These are phyloP conservation scores for Ensete glaucum DNA, from an alignment of 176 grass and related monocot species.

Conservation along the genomic window DNA sequence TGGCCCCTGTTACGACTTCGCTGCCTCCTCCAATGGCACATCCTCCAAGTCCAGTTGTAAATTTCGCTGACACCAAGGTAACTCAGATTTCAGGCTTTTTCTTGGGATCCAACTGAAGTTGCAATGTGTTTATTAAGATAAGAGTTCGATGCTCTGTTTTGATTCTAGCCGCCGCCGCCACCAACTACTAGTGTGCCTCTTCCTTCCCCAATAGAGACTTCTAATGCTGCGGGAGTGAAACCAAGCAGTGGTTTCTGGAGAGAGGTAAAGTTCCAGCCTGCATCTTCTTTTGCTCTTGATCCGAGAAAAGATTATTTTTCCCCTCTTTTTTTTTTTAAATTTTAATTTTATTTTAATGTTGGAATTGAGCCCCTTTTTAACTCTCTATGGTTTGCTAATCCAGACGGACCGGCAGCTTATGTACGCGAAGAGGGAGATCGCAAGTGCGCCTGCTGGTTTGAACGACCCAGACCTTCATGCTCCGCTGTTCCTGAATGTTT, in stretches of 20 bases:
- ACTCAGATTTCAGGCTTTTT: too few species aligned
- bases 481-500: constrained; percentile 13
- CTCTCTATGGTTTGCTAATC: too few species aligned
- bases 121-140: too few species aligned
- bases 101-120: too few species aligned
- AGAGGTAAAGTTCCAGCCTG: background rate
- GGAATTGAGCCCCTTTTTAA: too few species aligned
- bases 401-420: background rate
- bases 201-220: too few species aligned
- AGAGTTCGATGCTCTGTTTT: background rate
- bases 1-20: too few species aligned
- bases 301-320: background rate
- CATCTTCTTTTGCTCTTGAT: background rate
- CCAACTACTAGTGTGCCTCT: too few species aligned
- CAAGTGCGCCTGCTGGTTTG: background rate
- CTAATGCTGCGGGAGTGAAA: too few species aligned
- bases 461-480: background rate
- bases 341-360: background rate
- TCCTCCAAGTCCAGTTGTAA: background rate
- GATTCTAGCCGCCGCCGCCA: too few species aligned
- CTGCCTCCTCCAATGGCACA: too few species aligned
- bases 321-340: background rate
- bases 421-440: constrained; percentile 6
- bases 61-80: background rate
- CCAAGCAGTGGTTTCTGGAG: background rate